These are phyloP conservation scores for Hypsizygus ulmarius DNA, from an alignment of 1,284 basidiomycete species.

Conservation along the genomic window DNA sequence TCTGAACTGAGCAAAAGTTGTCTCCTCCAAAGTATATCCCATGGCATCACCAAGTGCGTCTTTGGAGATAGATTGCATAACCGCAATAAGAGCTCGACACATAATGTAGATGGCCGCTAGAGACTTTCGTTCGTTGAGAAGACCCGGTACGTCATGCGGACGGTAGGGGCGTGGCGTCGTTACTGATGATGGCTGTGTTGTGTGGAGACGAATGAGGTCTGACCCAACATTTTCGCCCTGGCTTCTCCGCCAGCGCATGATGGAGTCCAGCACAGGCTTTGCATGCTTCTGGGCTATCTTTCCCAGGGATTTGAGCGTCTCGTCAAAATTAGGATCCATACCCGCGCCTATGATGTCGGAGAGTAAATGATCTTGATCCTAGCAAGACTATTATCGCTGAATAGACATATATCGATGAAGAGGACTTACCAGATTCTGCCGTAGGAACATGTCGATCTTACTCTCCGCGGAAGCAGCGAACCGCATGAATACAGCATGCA, in stretches of 20 bases:
- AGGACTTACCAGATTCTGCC: slow-evolving; percentile 59
- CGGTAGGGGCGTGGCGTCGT: slow-evolving; percentile 34
- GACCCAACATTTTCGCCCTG: slow-evolving; percentile 67
- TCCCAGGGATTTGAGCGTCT: slow-evolving; percentile 77
- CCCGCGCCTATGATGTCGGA: slow-evolving; percentile 66
- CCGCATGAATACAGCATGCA: slow-evolving; percentile 83
- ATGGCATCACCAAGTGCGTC: slow-evolving; percentile 76
- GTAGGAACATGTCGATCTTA: slow-evolving; percentile 74
- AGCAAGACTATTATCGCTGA: slow-evolving; percentile 7
- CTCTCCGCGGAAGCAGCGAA: slow-evolving; percentile 77
- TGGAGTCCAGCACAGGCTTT: slow-evolving; percentile 82
- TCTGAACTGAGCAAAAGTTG: slow-evolving; percentile 83
- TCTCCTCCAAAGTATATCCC: slow-evolving; percentile 79
- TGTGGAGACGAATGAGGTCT: slow-evolving; percentile 51
- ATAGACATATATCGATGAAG: background rate
- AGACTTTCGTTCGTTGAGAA: slow-evolving; percentile 75
- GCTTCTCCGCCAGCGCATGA: slow-evolving; percentile 83
- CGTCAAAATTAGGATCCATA: slow-evolving; percentile 78
- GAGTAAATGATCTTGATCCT: slow-evolving; percentile 72
- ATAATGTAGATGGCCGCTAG: slow-evolving; percentile 85
- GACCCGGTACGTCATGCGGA: slow-evolving; percentile 52
- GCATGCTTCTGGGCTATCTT: slow-evolving; percentile 85
- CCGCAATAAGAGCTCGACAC: slow-evolving; percentile 79
- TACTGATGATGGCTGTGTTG: slow-evolving; percentile 41
- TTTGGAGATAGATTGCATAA: slow-evolving; percentile 70